Percentiles rank a stretch among this genome's conserved stretches.
Conservation (phyloP, 2,329 filamentous ascomycete species). For the Monilinia fructigena region DNA sequence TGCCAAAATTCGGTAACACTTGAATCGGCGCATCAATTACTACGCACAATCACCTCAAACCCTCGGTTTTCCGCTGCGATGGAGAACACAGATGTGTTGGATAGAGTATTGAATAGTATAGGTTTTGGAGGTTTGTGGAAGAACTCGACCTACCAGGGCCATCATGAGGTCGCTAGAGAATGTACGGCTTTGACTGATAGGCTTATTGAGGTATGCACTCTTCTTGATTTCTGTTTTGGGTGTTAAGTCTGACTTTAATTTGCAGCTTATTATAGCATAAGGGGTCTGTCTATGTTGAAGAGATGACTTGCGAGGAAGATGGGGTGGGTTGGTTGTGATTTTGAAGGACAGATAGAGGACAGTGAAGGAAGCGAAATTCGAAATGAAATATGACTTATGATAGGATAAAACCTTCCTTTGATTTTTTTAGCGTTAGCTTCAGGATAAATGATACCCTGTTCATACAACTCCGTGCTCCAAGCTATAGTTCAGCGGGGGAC, state of each 20-base stretch:
- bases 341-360: background rate
- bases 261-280: slow-evolving; percentile 28
- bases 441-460: slow-evolving; percentile 23
- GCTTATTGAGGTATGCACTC: slow-evolving; percentile 37
- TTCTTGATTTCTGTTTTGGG: background rate
- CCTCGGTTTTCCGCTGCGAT: slow-evolving; percentile 50
- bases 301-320: background rate
- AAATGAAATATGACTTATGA: slow-evolving; percentile 20
- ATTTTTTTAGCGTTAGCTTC: slow-evolving; percentile 14
- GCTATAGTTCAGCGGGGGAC: background rate
- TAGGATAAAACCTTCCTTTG: slow-evolving; percentile 11
- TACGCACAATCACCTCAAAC: slow-evolving; percentile 58
- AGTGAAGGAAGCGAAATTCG: slow-evolving; percentile 9
- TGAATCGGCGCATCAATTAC: slow-evolving; percentile 58
- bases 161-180: slow-evolving; percentile 38
- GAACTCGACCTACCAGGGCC: slow-evolving; percentile 38
- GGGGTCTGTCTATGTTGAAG: background rate
- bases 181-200: slow-evolving; percentile 37
- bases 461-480: slow-evolving; percentile 1
- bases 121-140: slow-evolving; percentile 65
- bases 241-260: background rate
- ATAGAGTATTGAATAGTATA: slow-evolving; percentile 55
- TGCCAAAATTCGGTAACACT: slow-evolving; percentile 61
- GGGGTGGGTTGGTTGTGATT: background rate
- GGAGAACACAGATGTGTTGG: slow-evolving; percentile 50